Base-by-base conservation (phyloP, 1,284 basidiomycete species). In the Rhodotorula sp. region DNA sequence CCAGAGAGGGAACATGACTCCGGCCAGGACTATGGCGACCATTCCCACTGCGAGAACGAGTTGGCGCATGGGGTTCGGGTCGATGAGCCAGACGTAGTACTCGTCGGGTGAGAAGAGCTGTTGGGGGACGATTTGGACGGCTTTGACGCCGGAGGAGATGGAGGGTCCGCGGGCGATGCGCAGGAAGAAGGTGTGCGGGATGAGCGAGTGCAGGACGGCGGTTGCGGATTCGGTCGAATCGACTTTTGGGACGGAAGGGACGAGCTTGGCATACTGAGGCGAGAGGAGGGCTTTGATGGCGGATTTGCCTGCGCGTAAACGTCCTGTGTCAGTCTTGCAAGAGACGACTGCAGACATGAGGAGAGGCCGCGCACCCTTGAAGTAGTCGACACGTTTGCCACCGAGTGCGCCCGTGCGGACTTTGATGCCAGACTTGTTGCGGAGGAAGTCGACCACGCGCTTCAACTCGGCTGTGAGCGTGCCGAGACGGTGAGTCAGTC, bases 1-100 rank as follows among this genome's bases (percentile, higher is more conserved):
- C 95, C 96, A 99, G 22, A 99, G 86, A 1, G 95, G 95, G 86
- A 98, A 99, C 93, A 99, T 97, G 79, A 98, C 95, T 2, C 91
- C 94, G 1, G 91, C 94, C 55, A 99, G 88, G 85, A 99, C 93
- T 78, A 97, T 84, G 44, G 85, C 87, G 65, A 99, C 93, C 91
- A 99, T 94, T 46, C 88, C 88, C 30, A 90, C 83, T 19, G 92
- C 95, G 48, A 93, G 92, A n/a, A 94, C 86, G 84, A 93, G 89
- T 79, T 97, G 93, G 5, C 90, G 90, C 52, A 70, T 39, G 27
- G 64, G 71, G 65, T 72, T 74, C 51, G 94, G 93, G 74, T 96
- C 93, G 81, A 93, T 94, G 82, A 99, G 92, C 95, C 95, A 99
- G 27, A 90, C 94, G 80, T 92, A 99, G 81, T 93, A 92, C 67